phyloP scores from a whole-genome alignment of 1,284 basidiomycete genomes.

The Melanopsichium pennsylvanicum region DNA sequence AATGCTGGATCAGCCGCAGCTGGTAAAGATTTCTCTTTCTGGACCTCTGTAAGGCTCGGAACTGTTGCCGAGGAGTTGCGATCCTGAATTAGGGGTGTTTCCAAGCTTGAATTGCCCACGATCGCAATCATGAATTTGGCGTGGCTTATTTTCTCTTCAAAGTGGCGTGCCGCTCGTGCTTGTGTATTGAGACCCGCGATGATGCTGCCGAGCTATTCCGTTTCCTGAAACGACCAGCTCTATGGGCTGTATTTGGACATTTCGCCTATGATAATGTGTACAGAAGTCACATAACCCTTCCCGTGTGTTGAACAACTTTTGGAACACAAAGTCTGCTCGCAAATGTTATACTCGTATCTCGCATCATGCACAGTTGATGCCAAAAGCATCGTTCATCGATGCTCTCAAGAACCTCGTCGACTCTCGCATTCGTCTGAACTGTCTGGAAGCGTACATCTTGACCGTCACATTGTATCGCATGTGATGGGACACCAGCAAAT shows the following conservation, averaged over 20 bases:
- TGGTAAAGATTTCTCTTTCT: slow-evolving; percentile 26
- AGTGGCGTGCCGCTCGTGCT: too few relatives aligned
- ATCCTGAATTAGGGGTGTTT: too few relatives aligned
- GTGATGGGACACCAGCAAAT: slow-evolving; percentile 18
- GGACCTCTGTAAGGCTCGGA: slow-evolving; percentile 26
- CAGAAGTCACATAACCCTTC: slow-evolving; percentile 11
- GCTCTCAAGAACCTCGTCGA: slow-evolving; percentile 10
- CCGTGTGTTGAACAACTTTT: slow-evolving; percentile 17
- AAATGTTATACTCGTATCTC: slow-evolving; percentile 6
- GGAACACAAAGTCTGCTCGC: slow-evolving; percentile 8
- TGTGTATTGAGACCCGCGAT: too few relatives aligned
- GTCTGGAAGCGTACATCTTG: slow-evolving; percentile 19
- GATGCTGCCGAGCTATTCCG: too few relatives aligned
- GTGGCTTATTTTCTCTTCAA: too few relatives aligned
- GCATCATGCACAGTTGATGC: neutral
- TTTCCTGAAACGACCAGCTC: slow-evolving; percentile 19
- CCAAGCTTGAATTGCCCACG: too few relatives aligned
- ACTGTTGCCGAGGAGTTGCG: too few relatives aligned
- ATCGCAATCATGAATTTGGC: too few relatives aligned
- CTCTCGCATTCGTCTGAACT: slow-evolving; percentile 11
- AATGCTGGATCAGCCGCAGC: neutral
- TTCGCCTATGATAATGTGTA: slow-evolving; percentile 14
- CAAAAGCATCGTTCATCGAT: slow-evolving; percentile 3
- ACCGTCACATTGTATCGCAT: slow-evolving; percentile 22
- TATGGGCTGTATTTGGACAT: slow-evolving; percentile 19